Percentiles rank a stretch among this genome's conserved stretches.
Conservation (phyloP, 2,329 filamentous ascomycete genomes). For the Tolypocladium tropicale region DNA sequence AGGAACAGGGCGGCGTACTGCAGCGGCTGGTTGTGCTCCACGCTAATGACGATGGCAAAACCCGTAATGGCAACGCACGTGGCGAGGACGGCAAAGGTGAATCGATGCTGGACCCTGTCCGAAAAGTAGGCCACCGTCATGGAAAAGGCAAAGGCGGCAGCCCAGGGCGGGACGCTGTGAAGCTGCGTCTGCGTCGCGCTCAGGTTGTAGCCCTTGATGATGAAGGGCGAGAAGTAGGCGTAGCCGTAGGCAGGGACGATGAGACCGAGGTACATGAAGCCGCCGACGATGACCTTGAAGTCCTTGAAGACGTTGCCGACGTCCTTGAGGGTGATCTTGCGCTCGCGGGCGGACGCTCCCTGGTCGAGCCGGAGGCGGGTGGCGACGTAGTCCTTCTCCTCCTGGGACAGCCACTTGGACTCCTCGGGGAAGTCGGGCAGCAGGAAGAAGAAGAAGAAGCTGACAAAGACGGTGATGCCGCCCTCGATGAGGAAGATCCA, state of each 20-base stretch:
- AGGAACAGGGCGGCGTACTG: slow-evolving; percentile 78
- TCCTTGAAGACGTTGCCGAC: slow-evolving; percentile 58
- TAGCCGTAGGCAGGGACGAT: slow-evolving; percentile 71
- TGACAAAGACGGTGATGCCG: slow-evolving; percentile 48
- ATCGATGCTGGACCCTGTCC: slow-evolving; percentile 63
- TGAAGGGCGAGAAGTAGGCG: slow-evolving; percentile 66
- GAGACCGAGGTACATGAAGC: slow-evolving; percentile 73
- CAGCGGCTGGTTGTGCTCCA: slow-evolving; percentile 55
- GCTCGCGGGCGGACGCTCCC: slow-evolving; percentile 54
- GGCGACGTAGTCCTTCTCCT: slow-evolving; percentile 57
- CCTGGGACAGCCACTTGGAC: slow-evolving; percentile 59
- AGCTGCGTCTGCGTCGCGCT: slow-evolving; percentile 46
- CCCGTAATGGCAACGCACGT: slow-evolving; percentile 62
- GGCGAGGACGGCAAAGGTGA: slow-evolving; percentile 59
- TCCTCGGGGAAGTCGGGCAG: slow-evolving; percentile 69
- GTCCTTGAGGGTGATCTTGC: slow-evolving; percentile 48
- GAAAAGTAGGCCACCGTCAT: slow-evolving; percentile 65
- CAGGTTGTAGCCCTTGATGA: slow-evolving; percentile 59
- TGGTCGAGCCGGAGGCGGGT: slow-evolving; percentile 59
- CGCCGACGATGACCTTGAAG: slow-evolving; percentile 62
- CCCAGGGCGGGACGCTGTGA: slow-evolving; percentile 48
- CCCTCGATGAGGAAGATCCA: slow-evolving; percentile 82
- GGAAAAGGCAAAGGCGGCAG: slow-evolving; percentile 65
- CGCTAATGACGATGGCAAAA: slow-evolving; percentile 62
- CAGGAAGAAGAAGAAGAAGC: slow-evolving; percentile 55